Conservation (phyloP, 495 filamentous ascomycete genomes). For the Penicillium waksmanii region DNA sequence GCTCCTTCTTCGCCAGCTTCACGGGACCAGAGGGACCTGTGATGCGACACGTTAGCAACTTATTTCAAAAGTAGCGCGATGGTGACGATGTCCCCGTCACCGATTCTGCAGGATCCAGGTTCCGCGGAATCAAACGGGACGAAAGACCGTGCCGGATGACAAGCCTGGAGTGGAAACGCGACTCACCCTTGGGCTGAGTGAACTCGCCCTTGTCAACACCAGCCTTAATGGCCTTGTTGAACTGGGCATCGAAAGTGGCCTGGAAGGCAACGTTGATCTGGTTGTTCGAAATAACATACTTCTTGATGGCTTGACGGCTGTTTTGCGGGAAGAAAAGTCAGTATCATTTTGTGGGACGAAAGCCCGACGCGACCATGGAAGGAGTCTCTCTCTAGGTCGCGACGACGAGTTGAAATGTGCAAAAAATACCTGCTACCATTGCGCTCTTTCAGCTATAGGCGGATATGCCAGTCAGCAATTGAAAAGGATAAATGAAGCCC, state of each 20-base stretch:
- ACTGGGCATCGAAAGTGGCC: constrained; percentile 81
- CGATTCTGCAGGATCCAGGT: background rate
- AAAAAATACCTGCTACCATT: constrained; percentile 63
- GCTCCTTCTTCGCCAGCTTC: constrained; percentile 90
- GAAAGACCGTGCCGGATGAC: background rate
- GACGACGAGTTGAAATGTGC: constrained; percentile 18
- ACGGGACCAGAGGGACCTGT: constrained; percentile 88
- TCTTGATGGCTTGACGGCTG: constrained; percentile 96
- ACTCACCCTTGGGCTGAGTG: constrained; percentile 91
- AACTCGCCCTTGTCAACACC: constrained; percentile 92
- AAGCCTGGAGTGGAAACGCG: background rate
- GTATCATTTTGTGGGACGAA: constrained; percentile 9
- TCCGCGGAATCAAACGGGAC: too few species aligned
- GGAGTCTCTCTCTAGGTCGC: background rate
- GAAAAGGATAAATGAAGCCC: constrained; percentile 14
- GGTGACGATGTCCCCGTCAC: background rate
- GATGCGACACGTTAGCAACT: constrained; percentile 42
- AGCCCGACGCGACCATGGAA: constrained; percentile 4
- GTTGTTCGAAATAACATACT: constrained; percentile 97
- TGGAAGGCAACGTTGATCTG: constrained; percentile 69
- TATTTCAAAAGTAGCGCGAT: background rate
- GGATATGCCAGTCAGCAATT: constrained; percentile 40
- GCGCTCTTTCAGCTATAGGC: constrained; percentile 64
- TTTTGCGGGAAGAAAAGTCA: constrained; percentile 17
- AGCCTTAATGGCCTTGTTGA: constrained; percentile 88